Evolutionary conservation across 768 basidiomycete genomes (phyloP), one percentile per base, ranked within the genome.

Genomic region (Leccinum subgranulosum): DNA sequence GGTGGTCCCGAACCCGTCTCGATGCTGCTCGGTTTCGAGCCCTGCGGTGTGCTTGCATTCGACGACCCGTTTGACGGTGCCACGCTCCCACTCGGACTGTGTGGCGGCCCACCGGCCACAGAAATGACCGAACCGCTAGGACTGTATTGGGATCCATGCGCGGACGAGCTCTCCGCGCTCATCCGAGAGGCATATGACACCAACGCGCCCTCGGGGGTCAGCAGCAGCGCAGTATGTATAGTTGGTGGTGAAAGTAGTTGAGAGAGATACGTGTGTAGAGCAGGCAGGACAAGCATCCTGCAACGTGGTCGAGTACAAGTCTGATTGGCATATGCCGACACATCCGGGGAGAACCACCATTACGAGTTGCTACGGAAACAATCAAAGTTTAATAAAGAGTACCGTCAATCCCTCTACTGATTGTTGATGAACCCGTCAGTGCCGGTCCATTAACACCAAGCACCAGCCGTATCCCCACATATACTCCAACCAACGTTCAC

Each of bases 171-270:
- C 33, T 61, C 55, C 46, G 60, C 11, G 65, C n/a, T 79, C 77
- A 27, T 80, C 75, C 45, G 70, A 14, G 81, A 79, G 6, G 85
- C 85, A 64, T 78, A 84, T 2, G 86, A 87, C 21, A 92, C 79
- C 27, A 92, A 75, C 61, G 90, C 84, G 14, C 90, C 90, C n/a
- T 85, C 75, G 6, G 87, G 83, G 14, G 87, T 90, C 57, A 90
- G 75, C 29, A 92, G 76, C 43, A 85, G 78, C 2, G 84, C 88
- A 0, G 88, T 90, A 66, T 92, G 90, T 57, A 91, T 70, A 29
- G 76, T 70, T 0, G 85, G 84, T 7, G 81, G 79, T 3, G 79
- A 75, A 33, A 92, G 47, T 27, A 48, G 72, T 66, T 87, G 84
- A 27, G 81, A 74, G 27, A 92, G 82, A 36, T 87, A 77, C 41